Evolutionary conservation across 768 basidiomycete genomes (phyloP).

Genomic region (Kwoniella pini): DNA sequence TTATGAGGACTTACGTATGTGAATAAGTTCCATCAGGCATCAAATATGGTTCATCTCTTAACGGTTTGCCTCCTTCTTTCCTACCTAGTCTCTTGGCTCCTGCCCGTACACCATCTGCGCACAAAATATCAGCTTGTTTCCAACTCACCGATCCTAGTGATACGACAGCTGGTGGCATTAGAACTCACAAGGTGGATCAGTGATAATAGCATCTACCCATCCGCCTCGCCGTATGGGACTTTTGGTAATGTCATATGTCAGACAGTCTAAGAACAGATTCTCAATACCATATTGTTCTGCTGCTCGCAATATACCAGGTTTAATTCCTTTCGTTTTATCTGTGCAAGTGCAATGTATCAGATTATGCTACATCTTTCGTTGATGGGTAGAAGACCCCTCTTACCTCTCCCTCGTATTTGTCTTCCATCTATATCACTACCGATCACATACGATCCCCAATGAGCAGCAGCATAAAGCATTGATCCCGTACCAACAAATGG

Average conservation of each 20-base stretch:
- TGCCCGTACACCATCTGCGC: constrained; percentile 77
- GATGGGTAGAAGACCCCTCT: constrained; percentile 2
- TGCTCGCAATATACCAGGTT: constrained; percentile 74
- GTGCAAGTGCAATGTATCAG: not conserved
- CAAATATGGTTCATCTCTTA: constrained; percentile 45
- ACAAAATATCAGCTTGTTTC: not conserved
- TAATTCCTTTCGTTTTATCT: constrained; percentile 33
- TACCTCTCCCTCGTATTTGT: constrained; percentile 93
- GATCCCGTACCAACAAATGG: constrained; percentile 89
- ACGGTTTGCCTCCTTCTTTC: constrained; percentile 38
- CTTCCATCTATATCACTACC: constrained; percentile 97
- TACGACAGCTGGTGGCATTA: not conserved
- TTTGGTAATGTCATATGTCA: constrained; percentile 89
- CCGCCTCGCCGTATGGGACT: constrained; percentile 86
- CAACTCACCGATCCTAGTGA: not conserved
- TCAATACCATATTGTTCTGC: constrained; percentile 80
- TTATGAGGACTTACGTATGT: constrained; percentile 56
- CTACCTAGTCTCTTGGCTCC: constrained; percentile 57
- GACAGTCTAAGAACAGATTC: constrained; percentile 73
- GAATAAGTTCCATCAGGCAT: constrained; percentile 52
- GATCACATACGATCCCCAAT: constrained; percentile 82
- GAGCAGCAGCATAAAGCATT: constrained; percentile 65
- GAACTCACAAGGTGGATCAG: constrained; percentile 85
- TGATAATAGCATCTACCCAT: constrained; percentile 89
- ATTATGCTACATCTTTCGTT: too few species aligned